Base-by-base conservation (phyloP, 257 asterid genomes). In the Solanum verrucosum region DNA sequence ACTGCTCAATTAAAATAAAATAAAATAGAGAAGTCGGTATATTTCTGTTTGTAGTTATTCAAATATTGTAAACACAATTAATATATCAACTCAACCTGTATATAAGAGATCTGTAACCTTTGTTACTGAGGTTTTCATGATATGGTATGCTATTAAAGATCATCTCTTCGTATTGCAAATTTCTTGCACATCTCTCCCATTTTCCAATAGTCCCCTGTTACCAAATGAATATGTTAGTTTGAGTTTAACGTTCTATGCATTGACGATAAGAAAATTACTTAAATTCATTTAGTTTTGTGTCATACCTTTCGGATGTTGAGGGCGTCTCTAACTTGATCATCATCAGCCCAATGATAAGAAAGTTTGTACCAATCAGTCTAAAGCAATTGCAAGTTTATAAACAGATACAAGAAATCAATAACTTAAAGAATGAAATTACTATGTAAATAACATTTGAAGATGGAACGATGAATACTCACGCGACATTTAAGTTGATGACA, bases 41-140 rank as follows among this genome's bases (percentile, higher is more conserved):
- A 9, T 44, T 83, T 52, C 0, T 46, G 44, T n/a, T 82, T n/a
- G 7, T 77, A 31, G 44, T 23, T 4, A 49, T 20, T 46, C 15
- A 25, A 27, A 52, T 82, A 25, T 33, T 46, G 68, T 49, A 4
- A 42, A 46, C 35, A 82, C 25, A 27, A 46, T 25, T 67, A 67
- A 25, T 70, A 49, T 52, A 31, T 38, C 38, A 21, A 49, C 31
- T 83, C 23, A 52, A 84, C 77, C 87, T 84, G 87, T 84, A 84
- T 84, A 84, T 84, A n/a, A 85, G 90, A 21, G 90, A 88, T 16
- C 88, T 68, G 18, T 85, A 88, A 16, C 90, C 88, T 33, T 85
- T 88, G 10, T n/a, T 56, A 63, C 90, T 91, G 21, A 91, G 91
- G 27, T 49, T 84, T 74, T 25, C 87, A 86, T 89, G 93, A 40